phyloP scores from a whole-genome alignment of 2,329 filamentous ascomycete genomes.

The Fragosphaeria purpurea region DNA sequence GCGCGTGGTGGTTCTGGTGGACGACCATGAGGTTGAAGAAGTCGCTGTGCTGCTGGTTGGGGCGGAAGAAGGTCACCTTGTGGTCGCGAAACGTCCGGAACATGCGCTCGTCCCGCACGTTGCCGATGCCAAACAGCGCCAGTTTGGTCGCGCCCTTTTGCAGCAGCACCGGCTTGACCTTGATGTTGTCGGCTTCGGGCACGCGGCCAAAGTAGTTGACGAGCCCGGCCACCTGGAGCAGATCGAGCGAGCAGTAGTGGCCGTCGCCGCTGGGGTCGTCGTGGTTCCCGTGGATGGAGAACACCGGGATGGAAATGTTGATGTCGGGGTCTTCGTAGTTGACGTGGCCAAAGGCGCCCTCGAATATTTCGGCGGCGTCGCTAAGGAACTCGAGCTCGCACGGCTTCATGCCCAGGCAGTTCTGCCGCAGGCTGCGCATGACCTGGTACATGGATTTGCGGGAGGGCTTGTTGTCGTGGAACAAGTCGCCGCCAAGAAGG shows the following conservation, averaged over 20 bases:
- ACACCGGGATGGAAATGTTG: constrained; percentile 93
- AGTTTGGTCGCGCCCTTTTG: constrained; percentile 92
- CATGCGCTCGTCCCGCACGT: constrained; percentile 89
- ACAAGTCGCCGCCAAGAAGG: constrained; percentile 84
- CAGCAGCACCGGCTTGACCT: constrained; percentile 80
- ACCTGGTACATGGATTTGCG: constrained; percentile 95
- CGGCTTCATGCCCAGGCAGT: constrained; percentile 89
- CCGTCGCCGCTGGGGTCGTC: constrained; percentile 97
- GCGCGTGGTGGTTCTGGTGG: constrained; percentile 90
- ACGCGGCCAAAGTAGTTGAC: constrained; percentile 94
- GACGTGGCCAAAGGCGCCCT: constrained; percentile 81
- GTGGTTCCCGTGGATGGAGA: constrained; percentile 97
- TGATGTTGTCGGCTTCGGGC: constrained; percentile 85
- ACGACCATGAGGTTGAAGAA: constrained; percentile 97
- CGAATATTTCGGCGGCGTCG: constrained; percentile 84
- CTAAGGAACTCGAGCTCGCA: constrained; percentile 92
- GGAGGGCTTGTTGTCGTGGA: constrained; percentile 96
- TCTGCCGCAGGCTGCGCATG: constrained; percentile 86
- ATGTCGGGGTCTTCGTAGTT: constrained; percentile 98
- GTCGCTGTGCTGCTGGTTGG: constrained; percentile 66
- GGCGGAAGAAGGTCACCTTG: constrained; percentile 88
- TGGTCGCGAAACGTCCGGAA: constrained; percentile 89
- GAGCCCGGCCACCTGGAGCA: constrained; percentile 82
- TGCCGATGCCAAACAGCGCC: constrained; percentile 87
- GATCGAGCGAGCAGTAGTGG: constrained; percentile 79